Evolutionary conservation across 768 basidiomycete genomes (phyloP).

Genomic region (Thelephora aurantiotincta): DNA sequence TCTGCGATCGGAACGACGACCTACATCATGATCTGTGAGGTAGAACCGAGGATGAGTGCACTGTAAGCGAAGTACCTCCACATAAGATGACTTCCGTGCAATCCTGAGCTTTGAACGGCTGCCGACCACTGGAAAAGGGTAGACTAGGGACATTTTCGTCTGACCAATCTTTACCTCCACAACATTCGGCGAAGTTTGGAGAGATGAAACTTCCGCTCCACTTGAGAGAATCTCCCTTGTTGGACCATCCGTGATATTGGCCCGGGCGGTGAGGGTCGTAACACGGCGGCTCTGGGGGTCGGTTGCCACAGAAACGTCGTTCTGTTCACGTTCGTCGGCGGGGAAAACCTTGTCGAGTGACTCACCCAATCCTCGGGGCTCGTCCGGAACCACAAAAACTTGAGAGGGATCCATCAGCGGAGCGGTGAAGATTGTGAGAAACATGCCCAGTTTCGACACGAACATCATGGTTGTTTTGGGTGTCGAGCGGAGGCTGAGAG

Average conservation of each 20-base stretch:
- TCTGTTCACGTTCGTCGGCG: too few relatives aligned
- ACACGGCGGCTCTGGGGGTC: too few relatives aligned
- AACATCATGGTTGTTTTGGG: conserved; percentile 7
- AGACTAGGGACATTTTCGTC: conserved; percentile 17
- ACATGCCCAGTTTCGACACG: conserved; percentile 16
- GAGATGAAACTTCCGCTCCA: conserved; percentile 5
- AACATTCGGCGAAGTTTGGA: conserved; percentile 19
- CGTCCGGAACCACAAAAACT: conserved; percentile 11
- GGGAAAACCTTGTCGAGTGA: not conserved
- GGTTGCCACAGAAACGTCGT: too few relatives aligned
- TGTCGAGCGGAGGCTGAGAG: conserved; percentile 16
- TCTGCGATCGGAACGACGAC: conserved; percentile 11
- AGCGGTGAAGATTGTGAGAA: conserved; percentile 9
- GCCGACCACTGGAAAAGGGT: conserved; percentile 30
- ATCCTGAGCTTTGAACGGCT: conserved; percentile 25
- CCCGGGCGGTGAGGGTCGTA: conserved; percentile 3
- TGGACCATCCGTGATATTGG: conserved; percentile 4
- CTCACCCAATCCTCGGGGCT: not conserved
- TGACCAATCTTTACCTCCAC: conserved; percentile 18
- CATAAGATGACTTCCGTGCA: conserved; percentile 40
- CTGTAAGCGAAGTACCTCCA: conserved; percentile 17
- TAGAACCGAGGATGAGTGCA: not conserved
- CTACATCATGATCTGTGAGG: conserved; percentile 15
- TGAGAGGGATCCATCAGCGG: conserved; percentile 8
- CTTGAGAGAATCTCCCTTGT: not conserved